Conservation (phyloP, 2,329 filamentous ascomycete genomes). For the Penicillium sp. region DNA sequence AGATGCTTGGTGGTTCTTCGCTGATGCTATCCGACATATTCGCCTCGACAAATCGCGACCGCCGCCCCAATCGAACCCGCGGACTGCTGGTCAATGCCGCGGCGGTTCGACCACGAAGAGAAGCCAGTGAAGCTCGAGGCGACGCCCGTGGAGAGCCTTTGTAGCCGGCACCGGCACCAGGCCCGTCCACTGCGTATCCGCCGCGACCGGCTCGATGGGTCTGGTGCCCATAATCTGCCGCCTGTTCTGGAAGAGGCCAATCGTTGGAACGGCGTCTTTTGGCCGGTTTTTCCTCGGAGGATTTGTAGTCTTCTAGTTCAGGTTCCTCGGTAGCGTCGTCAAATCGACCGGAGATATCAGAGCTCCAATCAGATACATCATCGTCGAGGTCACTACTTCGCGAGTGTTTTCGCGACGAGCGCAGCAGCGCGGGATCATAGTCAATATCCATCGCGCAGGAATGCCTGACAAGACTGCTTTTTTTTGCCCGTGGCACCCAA, state of each 20-base stretch:
- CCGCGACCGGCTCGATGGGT: slow-evolving; percentile 10
- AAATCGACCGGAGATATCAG: slow-evolving; percentile 30
- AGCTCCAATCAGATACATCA: slow-evolving; percentile 21
- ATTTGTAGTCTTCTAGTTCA: slow-evolving; percentile 17
- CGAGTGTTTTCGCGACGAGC: slow-evolving; percentile 27
- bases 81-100: slow-evolving; percentile 14
- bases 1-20: slow-evolving; percentile 62
- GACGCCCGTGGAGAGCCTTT: slow-evolving; percentile 16
- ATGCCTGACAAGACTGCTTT: background rate
- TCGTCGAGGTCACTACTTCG: slow-evolving; percentile 18
- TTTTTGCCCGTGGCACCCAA: too few relatives aligned
- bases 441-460: slow-evolving; percentile 15
- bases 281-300: slow-evolving; percentile 26
- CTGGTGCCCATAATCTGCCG: slow-evolving; percentile 16
- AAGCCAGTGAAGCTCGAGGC: slow-evolving; percentile 14
- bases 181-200: slow-evolving; percentile 3
- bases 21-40: slow-evolving; percentile 80
- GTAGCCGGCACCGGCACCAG: slow-evolving; percentile 1
- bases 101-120: slow-evolving; percentile 15
- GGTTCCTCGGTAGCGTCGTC: slow-evolving; percentile 32
- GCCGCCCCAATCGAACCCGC: slow-evolving; percentile 43
- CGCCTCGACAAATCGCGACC: slow-evolving; percentile 67
- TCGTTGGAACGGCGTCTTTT: slow-evolving; percentile 43
- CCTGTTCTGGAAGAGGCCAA: slow-evolving; percentile 37
- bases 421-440: slow-evolving; percentile 13